These are phyloP conservation scores for Abelmoschus esculentus DNA, from an alignment of 345 rosid genomes.

Conservation along the genomic window DNA sequence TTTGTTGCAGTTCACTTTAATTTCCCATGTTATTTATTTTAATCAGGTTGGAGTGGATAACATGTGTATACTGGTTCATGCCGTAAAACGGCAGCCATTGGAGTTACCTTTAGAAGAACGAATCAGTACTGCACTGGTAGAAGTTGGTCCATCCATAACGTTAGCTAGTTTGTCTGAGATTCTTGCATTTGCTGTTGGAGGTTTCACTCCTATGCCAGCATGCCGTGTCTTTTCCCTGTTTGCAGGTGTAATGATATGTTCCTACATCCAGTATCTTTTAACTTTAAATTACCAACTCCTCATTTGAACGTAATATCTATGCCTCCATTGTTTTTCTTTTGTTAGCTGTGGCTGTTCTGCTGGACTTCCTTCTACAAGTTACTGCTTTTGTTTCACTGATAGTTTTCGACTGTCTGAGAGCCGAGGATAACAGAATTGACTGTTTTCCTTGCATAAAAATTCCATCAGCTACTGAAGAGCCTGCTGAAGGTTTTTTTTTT, in stretches of 20 bases:
- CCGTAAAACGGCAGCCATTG: constrained; percentile 77
- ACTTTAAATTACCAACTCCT: neutral
- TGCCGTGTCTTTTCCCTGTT: constrained; percentile 96
- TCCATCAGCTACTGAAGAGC: constrained; percentile 40
- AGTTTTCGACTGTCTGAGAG: constrained; percentile 73
- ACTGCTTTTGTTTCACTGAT: constrained; percentile 96
- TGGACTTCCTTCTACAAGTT: constrained; percentile 94
- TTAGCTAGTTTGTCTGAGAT: constrained; percentile 94
- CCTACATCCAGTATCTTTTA: neutral
- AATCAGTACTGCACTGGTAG: constrained; percentile 89
- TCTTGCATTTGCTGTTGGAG: constrained; percentile 95
- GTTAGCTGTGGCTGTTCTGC: constrained; percentile 86
- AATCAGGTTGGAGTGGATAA: constrained; percentile 95
- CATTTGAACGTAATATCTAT: no score
- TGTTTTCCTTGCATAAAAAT: constrained; percentile 80
- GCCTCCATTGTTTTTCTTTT: neutral
- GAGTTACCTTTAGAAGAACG: constrained; percentile 67
- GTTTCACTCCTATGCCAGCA: constrained; percentile 95
- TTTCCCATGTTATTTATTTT: constrained; percentile 1
- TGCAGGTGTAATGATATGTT: constrained; percentile 54
- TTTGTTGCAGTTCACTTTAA: neutral
- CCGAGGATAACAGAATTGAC: constrained; percentile 71
- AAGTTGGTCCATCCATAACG: constrained; percentile 97
- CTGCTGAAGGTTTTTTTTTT: constrained; percentile 49
- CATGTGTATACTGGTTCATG: constrained; percentile 96